Percentiles rank a stretch among this genome's conserved stretches.
Conservation (phyloP, 768 basidiomycete genomes). For the Phaffia tasmanica region DNA sequence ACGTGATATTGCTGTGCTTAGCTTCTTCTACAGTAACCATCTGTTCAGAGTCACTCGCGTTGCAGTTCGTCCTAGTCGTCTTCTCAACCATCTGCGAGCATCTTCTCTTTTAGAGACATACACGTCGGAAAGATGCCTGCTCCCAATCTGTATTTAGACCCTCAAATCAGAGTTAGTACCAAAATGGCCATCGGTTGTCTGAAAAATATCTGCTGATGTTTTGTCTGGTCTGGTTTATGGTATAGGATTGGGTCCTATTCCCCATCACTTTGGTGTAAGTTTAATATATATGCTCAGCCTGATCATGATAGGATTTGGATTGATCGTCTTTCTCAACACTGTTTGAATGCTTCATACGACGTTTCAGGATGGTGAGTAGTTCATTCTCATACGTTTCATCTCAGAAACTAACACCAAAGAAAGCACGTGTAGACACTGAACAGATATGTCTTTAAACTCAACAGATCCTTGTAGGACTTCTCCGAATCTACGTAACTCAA, state of each 20-base stretch:
- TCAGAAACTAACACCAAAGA: neutral
- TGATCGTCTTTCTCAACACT: neutral
- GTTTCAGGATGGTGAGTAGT: slow-evolving; percentile 12
- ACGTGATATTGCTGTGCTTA: too few relatives aligned
- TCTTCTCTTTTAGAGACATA: too few relatives aligned
- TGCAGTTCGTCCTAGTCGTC: too few relatives aligned
- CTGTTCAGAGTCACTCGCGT: too few relatives aligned
- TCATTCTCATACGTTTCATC: neutral
- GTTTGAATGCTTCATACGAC: neutral
- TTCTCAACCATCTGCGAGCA: too few relatives aligned
- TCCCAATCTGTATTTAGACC: slow-evolving; percentile 61
- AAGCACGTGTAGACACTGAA: too few relatives aligned
- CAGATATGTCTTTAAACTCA: too few relatives aligned
- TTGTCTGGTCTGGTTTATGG: slow-evolving; percentile 1
- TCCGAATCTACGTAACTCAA: slow-evolving; percentile 82
- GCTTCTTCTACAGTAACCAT: too few relatives aligned
- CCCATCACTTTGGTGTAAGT: slow-evolving; percentile 88
- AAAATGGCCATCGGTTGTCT: slow-evolving; percentile 47
- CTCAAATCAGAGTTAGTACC: slow-evolving; percentile 63
- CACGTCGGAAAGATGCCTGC: slow-evolving; percentile 1
- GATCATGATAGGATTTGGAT: too few relatives aligned
- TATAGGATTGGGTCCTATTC: slow-evolving; percentile 54
- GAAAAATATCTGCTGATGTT: neutral
- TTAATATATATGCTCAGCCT: slow-evolving; percentile 10
- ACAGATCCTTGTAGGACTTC: slow-evolving; percentile 75